Percentiles rank a stretch among this genome's conserved stretches.
These are phyloP conservation scores for Phialophora chinensis DNA, from an alignment of 2,329 filamentous ascomycete genomes.

Conservation along the genomic window DNA sequence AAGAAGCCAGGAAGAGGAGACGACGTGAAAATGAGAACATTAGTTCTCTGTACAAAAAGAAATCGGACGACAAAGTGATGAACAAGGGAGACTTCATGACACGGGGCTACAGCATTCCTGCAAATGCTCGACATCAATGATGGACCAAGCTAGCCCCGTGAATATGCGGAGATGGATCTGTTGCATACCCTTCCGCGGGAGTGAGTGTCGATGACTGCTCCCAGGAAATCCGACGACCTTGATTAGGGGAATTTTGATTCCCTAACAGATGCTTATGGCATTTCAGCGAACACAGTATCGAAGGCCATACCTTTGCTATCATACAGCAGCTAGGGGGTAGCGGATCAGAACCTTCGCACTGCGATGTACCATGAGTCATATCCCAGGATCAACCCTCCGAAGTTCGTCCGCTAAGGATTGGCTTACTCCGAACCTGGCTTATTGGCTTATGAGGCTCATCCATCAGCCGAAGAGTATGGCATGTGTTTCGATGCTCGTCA, in stretches of 20 bases:
- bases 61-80: slow-evolving; percentile 45
- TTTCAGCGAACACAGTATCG: neutral
- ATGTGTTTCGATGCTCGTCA: neutral
- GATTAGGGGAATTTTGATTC: neutral
- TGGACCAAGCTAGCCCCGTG: too few species aligned
- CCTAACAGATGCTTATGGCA: neutral
- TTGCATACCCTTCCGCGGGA: neutral
- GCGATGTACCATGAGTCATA: neutral
- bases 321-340: neutral
- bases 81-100: slow-evolving; percentile 64
- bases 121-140: slow-evolving; percentile 42
- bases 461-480: neutral
- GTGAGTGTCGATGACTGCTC: neutral
- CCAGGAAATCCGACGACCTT: neutral
- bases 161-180: neutral
- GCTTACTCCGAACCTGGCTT: slow-evolving; percentile 8
- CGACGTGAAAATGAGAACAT: slow-evolving; percentile 69
- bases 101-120: slow-evolving; percentile 61
- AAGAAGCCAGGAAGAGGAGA: slow-evolving; percentile 80
- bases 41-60: slow-evolving; percentile 60
- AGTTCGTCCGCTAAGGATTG: neutral
- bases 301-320: neutral
- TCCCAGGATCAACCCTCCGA: neutral
- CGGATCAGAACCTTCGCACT: too few species aligned
- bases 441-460: slow-evolving; percentile 7